Conservation (phyloP, 2,329 filamentous ascomycete genomes). For the Verticillium dahliae region DNA sequence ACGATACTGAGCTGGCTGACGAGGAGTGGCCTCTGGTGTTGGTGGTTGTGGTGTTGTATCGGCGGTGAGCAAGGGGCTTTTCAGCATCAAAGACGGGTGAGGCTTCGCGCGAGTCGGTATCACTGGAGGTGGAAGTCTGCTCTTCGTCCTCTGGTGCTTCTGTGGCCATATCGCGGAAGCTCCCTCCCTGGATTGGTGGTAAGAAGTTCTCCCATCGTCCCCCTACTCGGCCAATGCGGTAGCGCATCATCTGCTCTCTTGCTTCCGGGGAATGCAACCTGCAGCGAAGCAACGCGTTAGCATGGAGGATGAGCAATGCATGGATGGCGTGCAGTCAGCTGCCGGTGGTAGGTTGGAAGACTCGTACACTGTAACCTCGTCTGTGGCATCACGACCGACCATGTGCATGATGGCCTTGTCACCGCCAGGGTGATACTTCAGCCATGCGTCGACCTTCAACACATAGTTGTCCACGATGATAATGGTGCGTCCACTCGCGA, state of each 20-base stretch:
- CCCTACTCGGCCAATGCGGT: conserved; percentile 76
- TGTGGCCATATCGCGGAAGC: conserved; percentile 45
- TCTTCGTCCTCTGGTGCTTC: conserved; percentile 27
- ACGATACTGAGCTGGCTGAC: conserved; percentile 56
- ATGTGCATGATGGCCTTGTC: conserved; percentile 88
- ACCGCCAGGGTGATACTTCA: conserved; percentile 86
- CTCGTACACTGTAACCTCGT: conserved; percentile 82
- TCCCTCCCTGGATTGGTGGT: conserved; percentile 86
- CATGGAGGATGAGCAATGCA: not conserved
- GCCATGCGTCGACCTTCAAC: conserved; percentile 82
- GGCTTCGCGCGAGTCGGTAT: conserved; percentile 44
- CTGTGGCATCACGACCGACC: conserved; percentile 88
- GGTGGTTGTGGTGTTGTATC: conserved; percentile 10
- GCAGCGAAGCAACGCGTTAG: conserved; percentile 9
- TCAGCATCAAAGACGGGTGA: conserved; percentile 43
- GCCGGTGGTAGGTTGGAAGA: not conserved
- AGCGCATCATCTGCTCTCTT: conserved; percentile 68
- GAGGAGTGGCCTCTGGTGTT: conserved; percentile 12
- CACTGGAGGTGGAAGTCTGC: conserved; percentile 34
- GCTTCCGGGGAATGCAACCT: conserved; percentile 81
- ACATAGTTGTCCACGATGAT: conserved; percentile 78
- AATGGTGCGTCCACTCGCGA: conserved; percentile 73
- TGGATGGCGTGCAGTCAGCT: not conserved
- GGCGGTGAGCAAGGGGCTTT: conserved; percentile 21
- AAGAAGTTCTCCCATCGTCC: conserved; percentile 82